Evolutionary conservation across 2,329 filamentous ascomycete species (phyloP), one percentile per base, ranked within the genome.

Genomic region (Grosmannia huntii): DNA sequence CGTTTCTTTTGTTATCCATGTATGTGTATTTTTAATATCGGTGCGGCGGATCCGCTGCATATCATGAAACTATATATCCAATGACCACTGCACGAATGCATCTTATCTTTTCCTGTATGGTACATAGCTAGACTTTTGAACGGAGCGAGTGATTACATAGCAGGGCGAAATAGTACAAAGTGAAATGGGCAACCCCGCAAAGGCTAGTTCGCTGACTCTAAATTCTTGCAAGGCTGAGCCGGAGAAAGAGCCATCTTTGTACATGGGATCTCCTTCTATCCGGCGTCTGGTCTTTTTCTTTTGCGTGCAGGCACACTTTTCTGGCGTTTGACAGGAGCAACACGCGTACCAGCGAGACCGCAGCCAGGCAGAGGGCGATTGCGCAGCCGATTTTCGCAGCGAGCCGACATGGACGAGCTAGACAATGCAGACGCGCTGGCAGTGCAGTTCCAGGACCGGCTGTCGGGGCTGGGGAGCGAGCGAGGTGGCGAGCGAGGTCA

Each of bases 391-490:
- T 5, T 4, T 41, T 41, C 3, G 38, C 51, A 36, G 19, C 19
- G 27, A 10, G 11, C 6, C 10, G 14, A n/a, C 9, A 61, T 61
- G 60, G 58, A 60, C 44, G 58, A 59, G 23, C 52, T 54, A 14
- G 59, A 61, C 57, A 55, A 57, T 36, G 61, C 61, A 14, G 62
- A 62, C n/a, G 60, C 62, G 4, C 52, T 61, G 9, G 62, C 64
- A 3, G 62, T 55, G 3, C 57, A 59, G 60, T 58, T 64, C 9
- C 57, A 62, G 44, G 60, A 60, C 41, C 59, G 59, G 28, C 57
- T 60, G 41, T 50, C 11, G 25, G 36, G 6, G 51, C 44, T 19
- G 11, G 58, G 10, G 19, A 19, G 38, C 38, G 21, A 54, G 3
- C 10, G 12, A 33, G 31, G 31, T 33, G 31, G 36, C 14, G 12